phyloP scores from a whole-genome alignment of 1,139 yeast genomes.

The Debaryomyces psychrophilus region DNA sequence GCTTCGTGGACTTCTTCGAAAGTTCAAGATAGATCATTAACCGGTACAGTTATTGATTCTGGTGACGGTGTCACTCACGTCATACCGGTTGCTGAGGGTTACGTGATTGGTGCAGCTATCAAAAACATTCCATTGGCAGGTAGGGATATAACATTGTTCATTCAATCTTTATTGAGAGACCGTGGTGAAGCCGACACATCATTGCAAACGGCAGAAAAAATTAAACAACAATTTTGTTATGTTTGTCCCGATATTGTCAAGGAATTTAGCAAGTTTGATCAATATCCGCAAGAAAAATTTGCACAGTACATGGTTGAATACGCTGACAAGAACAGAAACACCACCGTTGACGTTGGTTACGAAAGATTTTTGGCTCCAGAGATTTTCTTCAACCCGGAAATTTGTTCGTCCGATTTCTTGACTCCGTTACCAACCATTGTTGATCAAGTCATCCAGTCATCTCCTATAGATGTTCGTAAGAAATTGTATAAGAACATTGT shows the following conservation, averaged over 20 bases:
- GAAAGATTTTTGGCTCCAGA: conserved; percentile 98
- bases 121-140: conserved; percentile 98
- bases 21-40: conserved; percentile 90
- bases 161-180: conserved; percentile 91
- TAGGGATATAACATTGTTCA: conserved; percentile 91
- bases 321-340: conserved; percentile 64
- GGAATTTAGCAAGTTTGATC: conserved; percentile 92
- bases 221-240: conserved; percentile 94
- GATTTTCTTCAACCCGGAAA: conserved; percentile 97
- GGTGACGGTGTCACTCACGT: conserved; percentile 99
- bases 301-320: conserved; percentile 91
- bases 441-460: conserved; percentile 90
- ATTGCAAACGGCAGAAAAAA: conserved; percentile 91
- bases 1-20: conserved; percentile 99
- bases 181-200: conserved; percentile 96
- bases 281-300: conserved; percentile 85
- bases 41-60: conserved; percentile 97
- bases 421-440: conserved; percentile 96
- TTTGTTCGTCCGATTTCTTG: conserved; percentile 90
- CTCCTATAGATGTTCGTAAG: conserved; percentile 97
- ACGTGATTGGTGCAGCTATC: conserved; percentile 95
- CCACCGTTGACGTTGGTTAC: conserved; percentile 89
- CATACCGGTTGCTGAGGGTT: conserved; percentile 98
- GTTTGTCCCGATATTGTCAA: conserved; percentile 97
- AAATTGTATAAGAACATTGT: conserved; percentile 95